Conservation (phyloP, 1,139 yeast genomes). For the Candida sp. region DNA sequence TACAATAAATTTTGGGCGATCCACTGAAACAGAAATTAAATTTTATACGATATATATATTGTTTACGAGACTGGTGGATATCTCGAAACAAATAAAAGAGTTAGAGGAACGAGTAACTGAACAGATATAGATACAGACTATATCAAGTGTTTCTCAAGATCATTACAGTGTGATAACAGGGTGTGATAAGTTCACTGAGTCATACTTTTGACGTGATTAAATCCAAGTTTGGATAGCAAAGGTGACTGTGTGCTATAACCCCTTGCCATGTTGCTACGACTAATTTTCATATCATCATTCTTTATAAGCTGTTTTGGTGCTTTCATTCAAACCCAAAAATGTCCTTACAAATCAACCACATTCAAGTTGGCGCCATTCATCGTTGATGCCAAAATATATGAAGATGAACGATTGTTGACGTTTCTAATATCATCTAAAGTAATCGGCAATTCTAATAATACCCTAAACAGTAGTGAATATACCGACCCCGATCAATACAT, state of each 20-base stretch:
- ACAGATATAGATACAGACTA: not conserved
- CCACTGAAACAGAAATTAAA: not conserved
- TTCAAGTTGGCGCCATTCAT: constrained; percentile 27
- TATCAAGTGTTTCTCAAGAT: too few relatives aligned
- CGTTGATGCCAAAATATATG: constrained; percentile 41
- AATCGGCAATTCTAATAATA: constrained; percentile 66
- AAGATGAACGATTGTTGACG: constrained; percentile 26
- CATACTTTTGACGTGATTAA: too few relatives aligned
- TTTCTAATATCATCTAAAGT: constrained; percentile 40
- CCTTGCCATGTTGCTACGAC: constrained; percentile 2
- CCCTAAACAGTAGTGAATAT: constrained; percentile 86
- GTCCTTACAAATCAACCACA: constrained; percentile 7
- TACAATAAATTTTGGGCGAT: not conserved
- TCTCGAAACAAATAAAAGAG: not conserved
- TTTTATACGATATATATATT: too few relatives aligned
- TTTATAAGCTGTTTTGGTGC: constrained; percentile 12
- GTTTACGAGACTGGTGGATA: too few relatives aligned
- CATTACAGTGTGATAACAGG: not conserved
- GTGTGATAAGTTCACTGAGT: too few relatives aligned
- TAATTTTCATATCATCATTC: constrained; percentile 2
- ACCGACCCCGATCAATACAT: constrained; percentile 11
- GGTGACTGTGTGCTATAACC: not conserved
- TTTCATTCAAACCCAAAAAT: constrained; percentile 15
- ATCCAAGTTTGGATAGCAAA: not conserved
- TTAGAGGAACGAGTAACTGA: not conserved